These are phyloP conservation scores for Populus tremula DNA, from an alignment of 345 rosid species.

Conservation along the genomic window DNA sequence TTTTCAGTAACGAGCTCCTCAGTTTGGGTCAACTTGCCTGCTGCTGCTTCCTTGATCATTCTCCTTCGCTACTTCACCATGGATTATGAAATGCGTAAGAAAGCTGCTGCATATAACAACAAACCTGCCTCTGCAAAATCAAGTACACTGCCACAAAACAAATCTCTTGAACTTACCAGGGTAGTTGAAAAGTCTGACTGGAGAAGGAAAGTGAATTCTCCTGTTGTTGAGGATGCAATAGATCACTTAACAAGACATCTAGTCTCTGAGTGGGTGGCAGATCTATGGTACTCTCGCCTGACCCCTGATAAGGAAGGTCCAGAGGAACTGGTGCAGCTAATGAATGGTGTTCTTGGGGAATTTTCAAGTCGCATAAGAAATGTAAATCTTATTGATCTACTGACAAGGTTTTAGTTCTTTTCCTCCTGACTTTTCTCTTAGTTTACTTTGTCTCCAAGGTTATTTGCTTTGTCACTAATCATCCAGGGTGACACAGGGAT, in stretches of 20 bases:
- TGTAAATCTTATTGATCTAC: slow-evolving; percentile 80
- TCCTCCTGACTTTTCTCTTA: slow-evolving; percentile 5
- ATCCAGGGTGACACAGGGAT: slow-evolving; percentile 72
- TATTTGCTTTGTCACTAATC: slow-evolving; percentile 31
- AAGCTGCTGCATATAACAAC: slow-evolving; percentile 61
- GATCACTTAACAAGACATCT: slow-evolving; percentile 82
- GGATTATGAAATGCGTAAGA: slow-evolving; percentile 76
- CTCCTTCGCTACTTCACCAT: slow-evolving; percentile 78
- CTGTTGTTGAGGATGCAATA: slow-evolving; percentile 81
- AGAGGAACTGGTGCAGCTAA: slow-evolving; percentile 71
- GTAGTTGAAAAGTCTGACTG: slow-evolving; percentile 55
- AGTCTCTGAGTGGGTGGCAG: slow-evolving; percentile 86
- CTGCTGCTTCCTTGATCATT: slow-evolving; percentile 75
- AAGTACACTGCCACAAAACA: slow-evolving; percentile 30
- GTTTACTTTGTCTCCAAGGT: neutral
- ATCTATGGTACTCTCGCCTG: slow-evolving; percentile 89
- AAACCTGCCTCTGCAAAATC: slow-evolving; percentile 37
- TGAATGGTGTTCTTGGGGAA: slow-evolving; percentile 79
- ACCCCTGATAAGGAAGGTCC: slow-evolving; percentile 91
- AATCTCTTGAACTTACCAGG: slow-evolving; percentile 46
- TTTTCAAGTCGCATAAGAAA: slow-evolving; percentile 71
- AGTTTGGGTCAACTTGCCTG: slow-evolving; percentile 89
- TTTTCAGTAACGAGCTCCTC: slow-evolving; percentile 96
- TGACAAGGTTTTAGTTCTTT: slow-evolving; percentile 63
- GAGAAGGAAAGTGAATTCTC: slow-evolving; percentile 90